These are phyloP conservation scores for Mycena venus DNA, from an alignment of 768 basidiomycete genomes.

Conservation along the genomic window DNA sequence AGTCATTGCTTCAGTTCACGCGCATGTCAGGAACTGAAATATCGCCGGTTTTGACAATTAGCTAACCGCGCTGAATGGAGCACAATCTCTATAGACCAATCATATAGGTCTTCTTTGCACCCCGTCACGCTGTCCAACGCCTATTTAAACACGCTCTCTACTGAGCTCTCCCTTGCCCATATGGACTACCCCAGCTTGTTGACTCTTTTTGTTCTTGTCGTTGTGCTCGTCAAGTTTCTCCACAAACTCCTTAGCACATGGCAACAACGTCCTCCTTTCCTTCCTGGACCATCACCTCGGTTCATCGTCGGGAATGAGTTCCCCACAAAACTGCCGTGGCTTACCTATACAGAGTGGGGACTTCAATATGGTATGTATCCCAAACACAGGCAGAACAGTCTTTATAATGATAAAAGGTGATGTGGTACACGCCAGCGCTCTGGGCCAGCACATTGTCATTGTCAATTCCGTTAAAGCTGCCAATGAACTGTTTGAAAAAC, in stretches of 20 bases:
- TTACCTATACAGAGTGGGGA: slow-evolving; percentile 39
- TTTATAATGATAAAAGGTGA: slow-evolving; percentile 22
- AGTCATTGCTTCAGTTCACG: too few species aligned
- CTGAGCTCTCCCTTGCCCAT: not conserved
- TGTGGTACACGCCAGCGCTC: slow-evolving; percentile 36
- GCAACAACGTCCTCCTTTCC: slow-evolving; percentile 22
- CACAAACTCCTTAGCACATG: not conserved
- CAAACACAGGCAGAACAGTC: not conserved
- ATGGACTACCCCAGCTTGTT: not conserved
- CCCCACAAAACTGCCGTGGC: slow-evolving; percentile 34
- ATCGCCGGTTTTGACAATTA: too few species aligned
- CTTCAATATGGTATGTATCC: slow-evolving; percentile 30
- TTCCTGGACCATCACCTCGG: slow-evolving; percentile 40
- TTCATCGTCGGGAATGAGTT: slow-evolving; percentile 41
- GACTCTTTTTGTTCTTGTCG: not conserved
- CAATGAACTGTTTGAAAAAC: slow-evolving; percentile 38
- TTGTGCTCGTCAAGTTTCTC: not conserved
- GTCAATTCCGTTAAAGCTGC: slow-evolving; percentile 43
- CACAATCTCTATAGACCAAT: too few species aligned
- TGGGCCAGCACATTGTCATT: slow-evolving; percentile 44
- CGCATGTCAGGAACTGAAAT: too few species aligned
- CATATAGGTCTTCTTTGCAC: too few species aligned
- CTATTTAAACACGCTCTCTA: too few species aligned
- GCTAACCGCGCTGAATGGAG: too few species aligned
- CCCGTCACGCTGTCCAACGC: too few species aligned